Evolutionary conservation across 2,329 filamentous ascomycete species (phyloP), one percentile per base, ranked within the genome.

Genomic region (Zasmidium cellare): DNA sequence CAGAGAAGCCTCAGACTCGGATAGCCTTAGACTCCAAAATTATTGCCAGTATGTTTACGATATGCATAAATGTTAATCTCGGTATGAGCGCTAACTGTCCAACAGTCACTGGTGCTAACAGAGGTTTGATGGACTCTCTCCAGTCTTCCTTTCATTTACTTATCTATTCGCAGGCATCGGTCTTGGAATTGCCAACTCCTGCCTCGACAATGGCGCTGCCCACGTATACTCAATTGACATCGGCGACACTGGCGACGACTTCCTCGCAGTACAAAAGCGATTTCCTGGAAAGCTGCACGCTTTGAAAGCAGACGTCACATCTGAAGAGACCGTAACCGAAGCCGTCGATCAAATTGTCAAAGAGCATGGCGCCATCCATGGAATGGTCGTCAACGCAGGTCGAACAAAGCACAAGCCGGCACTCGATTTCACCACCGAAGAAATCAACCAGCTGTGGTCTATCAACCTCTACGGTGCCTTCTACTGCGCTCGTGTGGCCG

Each of bases 391-490:
- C 23, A 82, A 82, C 57, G 80, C 80, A 0, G 80, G 80, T 16
- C 70, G 76, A 16, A 82, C 80, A 12, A 80, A 82, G 62, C 80
- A 82, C 62, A 81, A 82, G 64, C 68, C 79, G 1, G 80, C 80
- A 0, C 67, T 82, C 3, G 79, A 82, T 22, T 82, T 80, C 50
- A 80, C 76, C 1, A 75, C 72, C 0, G 77, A 78, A 52, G 77
- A 81, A 55, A 76, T 81, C 38, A 73, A 79, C 56, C 68, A 71
- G 9, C 60, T 80, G 2, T 80, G 76, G 61, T 71, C 70, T 38
- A 72, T 80, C 0, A 79, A 80, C 19, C 60, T 80, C 11, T 77
- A 76, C 59, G 76, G 76, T 0, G 69, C 76, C 0, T 80, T 78
- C 59, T 78, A 75, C 64, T 72, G 72, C 6, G 77, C 76, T 1